Percentiles rank a stretch among this genome's conserved stretches.
Evolutionary conservation across 2,329 filamentous ascomycete species (phyloP).

Genomic region (Penicillium digitatum): DNA sequence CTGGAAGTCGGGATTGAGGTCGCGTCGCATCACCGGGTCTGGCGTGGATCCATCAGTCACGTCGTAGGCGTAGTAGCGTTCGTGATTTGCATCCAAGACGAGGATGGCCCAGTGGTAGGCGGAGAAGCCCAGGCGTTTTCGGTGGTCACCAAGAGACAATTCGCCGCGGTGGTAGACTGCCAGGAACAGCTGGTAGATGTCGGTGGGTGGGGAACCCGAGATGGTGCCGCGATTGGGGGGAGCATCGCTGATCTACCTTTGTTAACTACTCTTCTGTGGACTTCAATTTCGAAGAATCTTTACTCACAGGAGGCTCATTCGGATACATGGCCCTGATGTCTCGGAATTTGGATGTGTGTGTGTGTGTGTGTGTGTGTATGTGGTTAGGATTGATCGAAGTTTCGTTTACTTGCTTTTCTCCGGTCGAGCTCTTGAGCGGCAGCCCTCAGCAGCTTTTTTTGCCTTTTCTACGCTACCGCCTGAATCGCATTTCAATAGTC

Average conservation of each 20-base stretch:
- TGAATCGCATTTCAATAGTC: background rate
- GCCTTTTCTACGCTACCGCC: background rate
- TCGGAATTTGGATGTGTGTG: background rate
- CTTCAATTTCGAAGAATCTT: background rate
- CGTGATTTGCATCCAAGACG: background rate
- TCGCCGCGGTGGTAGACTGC: conserved; percentile 5
- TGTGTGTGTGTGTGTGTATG: background rate
- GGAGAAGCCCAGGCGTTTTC: conserved; percentile 1
- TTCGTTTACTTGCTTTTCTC: background rate
- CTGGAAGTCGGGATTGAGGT: conserved; percentile 3
- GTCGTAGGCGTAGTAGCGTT: conserved; percentile 3
- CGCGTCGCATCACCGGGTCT: background rate
- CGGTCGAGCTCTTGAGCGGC: background rate
- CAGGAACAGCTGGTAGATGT: background rate
- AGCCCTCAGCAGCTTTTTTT: background rate
- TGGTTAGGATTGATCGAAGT: background rate
- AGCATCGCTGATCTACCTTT: background rate
- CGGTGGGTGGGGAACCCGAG: background rate
- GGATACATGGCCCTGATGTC: background rate
- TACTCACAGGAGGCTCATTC: background rate
- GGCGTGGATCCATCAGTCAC: conserved; percentile 1
- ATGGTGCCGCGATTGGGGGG: background rate
- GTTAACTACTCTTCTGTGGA: background rate
- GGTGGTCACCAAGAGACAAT: background rate
- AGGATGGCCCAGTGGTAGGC: conserved; percentile 9